Evolutionary conservation across 129 eudicot genomes (phyloP), one percentile per base, ranked within the genome.

Genomic region (Artemisia annua): DNA sequence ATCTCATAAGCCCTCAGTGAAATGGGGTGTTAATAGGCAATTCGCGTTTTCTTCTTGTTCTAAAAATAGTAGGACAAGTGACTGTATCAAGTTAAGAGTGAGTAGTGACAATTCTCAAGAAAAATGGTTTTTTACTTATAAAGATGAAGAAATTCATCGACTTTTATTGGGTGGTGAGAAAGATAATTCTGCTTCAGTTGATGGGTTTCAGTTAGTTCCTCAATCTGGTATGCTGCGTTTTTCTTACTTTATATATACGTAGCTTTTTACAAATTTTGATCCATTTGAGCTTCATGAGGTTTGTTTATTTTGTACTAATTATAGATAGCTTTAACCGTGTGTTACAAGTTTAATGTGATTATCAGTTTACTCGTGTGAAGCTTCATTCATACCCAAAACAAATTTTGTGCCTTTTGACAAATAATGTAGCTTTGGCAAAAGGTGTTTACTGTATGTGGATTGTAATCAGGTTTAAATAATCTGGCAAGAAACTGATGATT

Each of bases 141-240:
- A 39, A 39, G 46, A 39, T 14, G 72, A 49, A 30, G 88, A 84
- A 44, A 78, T 78, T 2, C 65, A 71, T 52, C 83, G 83, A 11
- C 20, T 68, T 69, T 66, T 85, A 30, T 51, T 87, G 68, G 96
- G 91, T 0, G 19, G 79, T 15, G 85, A 83, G 76, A 87, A 57
- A 49, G 88, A 85, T 64, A 56, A 3, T 24, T 71, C 83, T 66
- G 83, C 85, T 35, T 76, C 88, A 62, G 68, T 85, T 74, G 82
- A 79, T 72, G 92, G 83, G 11, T 84, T 85, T 73, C 89, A 82
- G 3, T 82, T 87, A 71, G 68, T 83, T 71, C 73, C 94, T 63
- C 87, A 81, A 19, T 73, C 89, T 81, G 88, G 97, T 91, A 68
- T 55, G 46, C 2, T 39, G 46, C 2, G 46, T 39, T 39, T 39